These are phyloP conservation scores for Lichtheimia hyalospora DNA, from an alignment of 371 early-diverging fungal genomes.

Conservation along the genomic window DNA sequence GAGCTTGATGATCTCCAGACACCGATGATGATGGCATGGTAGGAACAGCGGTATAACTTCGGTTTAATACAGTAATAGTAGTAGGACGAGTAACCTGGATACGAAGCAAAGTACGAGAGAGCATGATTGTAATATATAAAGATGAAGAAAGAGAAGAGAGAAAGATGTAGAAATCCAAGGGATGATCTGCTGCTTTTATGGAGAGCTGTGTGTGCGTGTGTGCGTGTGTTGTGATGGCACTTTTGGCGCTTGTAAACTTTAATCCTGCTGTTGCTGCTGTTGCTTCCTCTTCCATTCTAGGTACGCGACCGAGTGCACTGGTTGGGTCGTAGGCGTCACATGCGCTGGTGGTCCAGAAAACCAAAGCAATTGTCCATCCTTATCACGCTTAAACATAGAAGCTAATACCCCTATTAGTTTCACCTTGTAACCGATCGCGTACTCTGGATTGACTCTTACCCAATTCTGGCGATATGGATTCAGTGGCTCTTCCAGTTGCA, in stretches of 20 bases:
- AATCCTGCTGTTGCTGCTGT: constrained; percentile 6
- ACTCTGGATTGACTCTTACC: neutral
- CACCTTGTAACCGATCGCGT: neutral
- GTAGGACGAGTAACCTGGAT: neutral
- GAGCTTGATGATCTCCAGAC: neutral
- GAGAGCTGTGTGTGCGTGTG: neutral
- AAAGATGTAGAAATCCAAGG: neutral
- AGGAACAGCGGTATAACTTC: neutral
- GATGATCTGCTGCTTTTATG: neutral
- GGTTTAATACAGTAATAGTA: neutral
- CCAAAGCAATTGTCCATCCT: constrained; percentile 39
- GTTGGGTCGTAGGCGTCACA: constrained; percentile 18
- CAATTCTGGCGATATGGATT: neutral
- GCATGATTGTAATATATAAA: neutral
- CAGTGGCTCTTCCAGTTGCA: neutral
- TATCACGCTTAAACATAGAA: constrained; percentile 27
- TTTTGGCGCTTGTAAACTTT: constrained; percentile 1
- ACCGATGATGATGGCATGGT: neutral
- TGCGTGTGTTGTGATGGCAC: neutral
- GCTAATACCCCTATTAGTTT: constrained; percentile 12
- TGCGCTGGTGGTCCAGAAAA: constrained; percentile 43
- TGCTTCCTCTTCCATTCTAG: constrained; percentile 32
- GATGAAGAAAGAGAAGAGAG: neutral
- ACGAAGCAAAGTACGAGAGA: neutral
- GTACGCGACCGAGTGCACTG: constrained; percentile 31